These are phyloP conservation scores for Amanita thiersii DNA, from an alignment of 768 basidiomycete species.

Conservation along the genomic window DNA sequence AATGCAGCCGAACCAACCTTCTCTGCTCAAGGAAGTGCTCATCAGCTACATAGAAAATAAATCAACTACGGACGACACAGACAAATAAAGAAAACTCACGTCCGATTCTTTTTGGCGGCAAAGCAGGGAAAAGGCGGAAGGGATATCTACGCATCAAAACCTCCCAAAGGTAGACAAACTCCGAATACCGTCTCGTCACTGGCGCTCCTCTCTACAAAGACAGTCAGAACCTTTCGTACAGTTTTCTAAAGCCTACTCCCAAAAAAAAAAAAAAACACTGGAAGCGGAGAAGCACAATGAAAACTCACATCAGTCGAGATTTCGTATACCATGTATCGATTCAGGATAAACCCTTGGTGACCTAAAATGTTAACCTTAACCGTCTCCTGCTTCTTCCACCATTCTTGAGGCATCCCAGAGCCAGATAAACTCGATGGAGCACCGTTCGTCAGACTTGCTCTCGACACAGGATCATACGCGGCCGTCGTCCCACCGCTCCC, in stretches of 20 bases:
- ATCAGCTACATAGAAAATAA: conserved; percentile 42
- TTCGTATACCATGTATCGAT: conserved; percentile 81
- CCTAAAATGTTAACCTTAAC: conserved; percentile 69
- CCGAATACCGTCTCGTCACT: conserved; percentile 84
- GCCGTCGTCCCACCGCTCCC: conserved; percentile 16
- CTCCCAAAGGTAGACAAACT: conserved; percentile 89
- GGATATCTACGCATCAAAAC: conserved; percentile 82
- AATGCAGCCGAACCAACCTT: conserved; percentile 32
- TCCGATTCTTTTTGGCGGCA: conserved; percentile 91
- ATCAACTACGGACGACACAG: conserved; percentile 9
- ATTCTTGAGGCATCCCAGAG: conserved; percentile 66
- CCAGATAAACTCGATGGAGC: conserved; percentile 56
- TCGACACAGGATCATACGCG: conserved; percentile 20
- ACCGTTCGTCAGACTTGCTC: conserved; percentile 29
- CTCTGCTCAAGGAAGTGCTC: conserved; percentile 88
- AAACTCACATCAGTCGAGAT: conserved; percentile 66
- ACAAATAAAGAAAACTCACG: conserved; percentile 42
- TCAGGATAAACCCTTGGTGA: conserved; percentile 88
- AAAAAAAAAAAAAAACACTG: background rate
- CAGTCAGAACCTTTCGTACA: conserved; percentile 7
- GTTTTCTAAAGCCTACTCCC: background rate
- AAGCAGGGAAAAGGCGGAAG: conserved; percentile 77
- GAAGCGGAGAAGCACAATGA: conserved; percentile 3
- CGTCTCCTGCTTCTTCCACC: conserved; percentile 81
- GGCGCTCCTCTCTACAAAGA: conserved; percentile 46